Percentiles rank a stretch among this genome's conserved stretches.
Conservation (phyloP, 257 asterid species). For the Solanum dulcamara region DNA sequence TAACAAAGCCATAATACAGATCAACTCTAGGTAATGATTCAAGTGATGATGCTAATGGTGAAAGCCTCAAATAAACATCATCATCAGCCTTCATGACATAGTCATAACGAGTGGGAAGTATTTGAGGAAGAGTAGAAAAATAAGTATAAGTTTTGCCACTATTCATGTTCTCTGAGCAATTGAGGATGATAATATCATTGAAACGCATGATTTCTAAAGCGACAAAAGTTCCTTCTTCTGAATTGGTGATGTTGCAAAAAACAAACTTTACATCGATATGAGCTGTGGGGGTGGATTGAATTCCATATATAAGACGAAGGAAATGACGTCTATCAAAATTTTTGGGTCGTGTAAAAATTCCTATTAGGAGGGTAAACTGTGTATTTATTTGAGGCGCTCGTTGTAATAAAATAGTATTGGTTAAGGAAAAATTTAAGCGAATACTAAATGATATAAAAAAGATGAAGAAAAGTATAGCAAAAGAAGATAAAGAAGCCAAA, state of each 20-base stretch:
- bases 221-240: slow-evolving; percentile 33
- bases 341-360: slow-evolving; percentile 54
- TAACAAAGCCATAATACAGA: slow-evolving; percentile 61
- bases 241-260: slow-evolving; percentile 50
- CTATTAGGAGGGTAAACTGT: slow-evolving; percentile 38
- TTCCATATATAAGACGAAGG: slow-evolving; percentile 63
- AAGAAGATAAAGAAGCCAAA: slow-evolving; percentile 13
- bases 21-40: slow-evolving; percentile 40
- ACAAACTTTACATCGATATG: slow-evolving; percentile 41
- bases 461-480: slow-evolving; percentile 20
- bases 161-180: slow-evolving; percentile 65
- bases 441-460: slow-evolving; percentile 32
- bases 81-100: slow-evolving; percentile 85
- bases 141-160: slow-evolving; percentile 58
- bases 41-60: slow-evolving; percentile 40
- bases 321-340: slow-evolving; percentile 56
- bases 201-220: slow-evolving; percentile 61
- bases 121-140: slow-evolving; percentile 51
- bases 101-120: slow-evolving; percentile 32
- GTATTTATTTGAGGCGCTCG: neutral
- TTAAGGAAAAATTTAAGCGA: slow-evolving; percentile 21
- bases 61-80: slow-evolving; percentile 52
- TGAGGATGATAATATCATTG: slow-evolving; percentile 47
- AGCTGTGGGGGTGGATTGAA: slow-evolving; percentile 32
- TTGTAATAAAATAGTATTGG: neutral